Evolutionary conservation across 1,284 basidiomycete species (phyloP), one percentile per base, ranked within the genome.

Genomic region (Porogramme epimiltina): DNA sequence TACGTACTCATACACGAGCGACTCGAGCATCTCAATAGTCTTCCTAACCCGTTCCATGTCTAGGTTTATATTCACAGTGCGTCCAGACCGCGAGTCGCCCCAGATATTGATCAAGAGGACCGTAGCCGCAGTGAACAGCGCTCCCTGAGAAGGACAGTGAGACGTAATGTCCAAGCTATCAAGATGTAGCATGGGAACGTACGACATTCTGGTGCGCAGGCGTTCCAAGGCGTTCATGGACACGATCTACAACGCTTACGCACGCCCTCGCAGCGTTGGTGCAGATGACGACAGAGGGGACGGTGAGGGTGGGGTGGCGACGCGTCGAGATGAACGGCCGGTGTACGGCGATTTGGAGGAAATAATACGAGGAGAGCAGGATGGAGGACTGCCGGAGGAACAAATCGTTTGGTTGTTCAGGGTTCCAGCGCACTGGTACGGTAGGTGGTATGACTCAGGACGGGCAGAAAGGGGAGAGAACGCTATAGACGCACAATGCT

Each of bases 51-150:
- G 87, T 36, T 72, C 73, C 72, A 89, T 79, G 58, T 88, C 83
- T 53, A 79, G 79, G 39, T 76, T 76, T 0, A 79, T 73, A 51
- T 87, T 81, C 1, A 68, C 70, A 3, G 72, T 69, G 16, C 77
- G 67, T 1, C 82, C 81, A 15, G 80, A 77, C 45, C 79, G 76
- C 61, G 80, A 82, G 15, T 82, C 82, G 2, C 84, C 83, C 81
- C 89, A 92, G 11, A 90, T 82, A 57, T 83, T 87, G 56, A 92
- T 73, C 41, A 91, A 69, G 4, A 91, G 72, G 8, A 91, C 82
- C 44, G 89, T 77, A 0, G 79, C 84, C 0, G 84, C 74, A 0
- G 82, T 83, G 66, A 87, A 89, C 0, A 81, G 71, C 13, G 74
- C 55, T 18, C 73, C 67, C 70, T 56, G 42, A 13, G 8, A 16